A percentile compares a stretch with the other conserved stretches of the same genome.
Conservation (phyloP, 78 protist species). For the Creolimax fragrantissima region DNA sequence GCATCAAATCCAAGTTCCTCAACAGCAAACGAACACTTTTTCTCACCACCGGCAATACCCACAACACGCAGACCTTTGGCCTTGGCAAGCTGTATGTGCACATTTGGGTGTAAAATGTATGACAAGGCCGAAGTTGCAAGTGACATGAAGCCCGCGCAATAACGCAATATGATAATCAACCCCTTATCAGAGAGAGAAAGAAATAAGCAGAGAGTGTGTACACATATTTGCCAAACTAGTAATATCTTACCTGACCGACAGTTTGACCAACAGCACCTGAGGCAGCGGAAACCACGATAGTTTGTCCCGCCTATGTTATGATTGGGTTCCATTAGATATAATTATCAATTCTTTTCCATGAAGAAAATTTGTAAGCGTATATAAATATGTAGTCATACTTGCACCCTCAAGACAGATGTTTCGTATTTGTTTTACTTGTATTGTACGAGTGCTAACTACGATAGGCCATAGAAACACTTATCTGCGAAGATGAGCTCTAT, state of each 20-base stretch:
- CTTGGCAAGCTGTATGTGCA: background rate
- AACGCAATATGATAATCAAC: too few species aligned
- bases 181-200: too few species aligned
- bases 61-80: background rate
- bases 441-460: too few species aligned
- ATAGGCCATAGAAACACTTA: too few species aligned
- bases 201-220: too few species aligned
- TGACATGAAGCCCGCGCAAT: background rate
- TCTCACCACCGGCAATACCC: constrained; percentile 9
- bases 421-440: too few species aligned
- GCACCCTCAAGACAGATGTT: too few species aligned
- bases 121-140: background rate
- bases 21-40: background rate
- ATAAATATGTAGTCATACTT: too few species aligned
- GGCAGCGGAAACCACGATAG: background rate
- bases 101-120: background rate
- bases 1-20: constrained; percentile 21
- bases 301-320: background rate
- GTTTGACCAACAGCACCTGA: background rate
- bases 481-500: too few species aligned
- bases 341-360: too few species aligned
- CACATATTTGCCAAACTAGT: background rate
- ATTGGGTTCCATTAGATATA: too few species aligned
- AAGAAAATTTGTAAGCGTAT: too few species aligned
- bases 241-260: background rate